Conservation (phyloP, 805 yeast species). For the Teunomyces panamensis region DNA sequence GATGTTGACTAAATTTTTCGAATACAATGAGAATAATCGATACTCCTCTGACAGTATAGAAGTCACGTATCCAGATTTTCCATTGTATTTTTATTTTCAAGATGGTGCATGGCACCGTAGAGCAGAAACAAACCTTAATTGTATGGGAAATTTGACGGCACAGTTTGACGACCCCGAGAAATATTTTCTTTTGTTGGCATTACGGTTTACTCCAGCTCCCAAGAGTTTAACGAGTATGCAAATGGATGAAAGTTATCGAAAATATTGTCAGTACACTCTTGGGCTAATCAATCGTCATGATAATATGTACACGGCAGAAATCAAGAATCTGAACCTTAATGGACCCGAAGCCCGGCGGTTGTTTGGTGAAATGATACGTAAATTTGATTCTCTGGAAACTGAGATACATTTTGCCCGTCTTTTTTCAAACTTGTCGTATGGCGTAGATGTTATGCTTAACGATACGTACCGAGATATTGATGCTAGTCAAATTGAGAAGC, state of each 20-base stretch:
- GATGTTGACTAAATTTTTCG: constrained; percentile 1
- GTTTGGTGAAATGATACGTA: not conserved
- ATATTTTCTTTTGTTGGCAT: not conserved
- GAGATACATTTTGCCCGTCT: not conserved
- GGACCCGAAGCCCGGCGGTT: constrained; percentile 1
- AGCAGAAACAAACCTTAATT: not conserved
- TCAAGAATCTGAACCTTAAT: not conserved
- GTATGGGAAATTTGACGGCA: not conserved
- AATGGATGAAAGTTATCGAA: not conserved
- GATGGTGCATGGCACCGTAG: constrained; percentile 1
- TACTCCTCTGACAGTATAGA: not conserved
- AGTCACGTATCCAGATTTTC: constrained; percentile 1
- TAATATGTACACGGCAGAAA: not conserved
- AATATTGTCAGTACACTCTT: not conserved
- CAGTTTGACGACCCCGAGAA: not conserved
- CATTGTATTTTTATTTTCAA: not conserved
- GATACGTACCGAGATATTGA: not conserved
- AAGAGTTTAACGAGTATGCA: not conserved
- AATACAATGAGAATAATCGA: not conserved
- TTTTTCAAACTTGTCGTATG: not conserved
- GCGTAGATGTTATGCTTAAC: not conserved
- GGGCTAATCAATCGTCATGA: not conserved
- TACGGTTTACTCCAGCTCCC: not conserved
- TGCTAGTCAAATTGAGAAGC: not conserved
- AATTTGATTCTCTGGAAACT: not conserved